Evolutionary conservation across 2,329 filamentous ascomycete genomes (phyloP), one percentile per base, ranked within the genome.

Genomic region (Alternaria dauci): DNA sequence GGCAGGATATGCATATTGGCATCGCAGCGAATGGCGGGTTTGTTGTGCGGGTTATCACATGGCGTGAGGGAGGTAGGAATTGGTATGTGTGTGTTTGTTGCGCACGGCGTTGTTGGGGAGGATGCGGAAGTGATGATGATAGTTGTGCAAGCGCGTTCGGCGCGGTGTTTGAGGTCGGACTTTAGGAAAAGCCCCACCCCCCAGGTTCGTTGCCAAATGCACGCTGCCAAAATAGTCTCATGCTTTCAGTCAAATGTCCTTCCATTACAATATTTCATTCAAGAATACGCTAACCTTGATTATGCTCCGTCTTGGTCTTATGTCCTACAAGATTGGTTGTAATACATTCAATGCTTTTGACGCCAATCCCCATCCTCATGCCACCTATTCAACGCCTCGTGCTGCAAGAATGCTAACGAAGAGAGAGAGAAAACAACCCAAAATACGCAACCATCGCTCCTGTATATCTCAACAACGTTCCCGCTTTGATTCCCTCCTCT

Each of bases 1-100:
- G 73, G 58, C 77, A 79, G 65, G 77, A 72, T 47, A 79, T 79
- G 66, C 77, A 79, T 63, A 79, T 79, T 32, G 76, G 76, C 77
- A 79, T 79, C 67, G 59, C 61, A 50, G 16, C 7, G 36, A n/a
- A 18, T 11, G 16, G 12, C 14, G 1, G n/a, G 14, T 2, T 23
- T 23, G 20, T 23, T 2, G n/a, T 20, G 18, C 46, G 18, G 18
- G 16, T n/a, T 16, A 8, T 61, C 5, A 61, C 54, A 61, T 61
- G 55, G 54, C 26, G 58, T 14, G 41, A 12, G 12, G 12, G 39
- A 25, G 39, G 36, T 20, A 18, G 12, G 2, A 9, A 23, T 23
- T 3, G 16, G 5, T 23, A 23, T 23, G 8, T 2, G 11, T 14
- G n/a, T 8, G 3, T 44, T 34, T 4, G 11, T 36, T 26, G 0